Conservation (phyloP, 192 early-diverging fungal genomes). For the Backusella sp. region DNA sequence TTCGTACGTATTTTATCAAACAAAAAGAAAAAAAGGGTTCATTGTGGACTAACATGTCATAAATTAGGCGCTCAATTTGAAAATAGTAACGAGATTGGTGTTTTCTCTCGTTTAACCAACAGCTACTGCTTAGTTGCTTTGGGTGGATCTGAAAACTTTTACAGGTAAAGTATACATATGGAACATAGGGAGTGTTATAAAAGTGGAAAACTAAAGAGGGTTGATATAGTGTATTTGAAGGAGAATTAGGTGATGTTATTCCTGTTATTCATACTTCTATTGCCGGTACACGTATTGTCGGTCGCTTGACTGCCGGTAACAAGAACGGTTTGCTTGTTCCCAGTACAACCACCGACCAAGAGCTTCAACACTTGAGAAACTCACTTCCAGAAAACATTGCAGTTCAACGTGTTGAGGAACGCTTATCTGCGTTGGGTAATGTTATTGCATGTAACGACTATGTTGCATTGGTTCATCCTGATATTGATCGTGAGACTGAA, state of each 20-base stretch:
- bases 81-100: constrained; percentile 99
- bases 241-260: constrained; percentile 91
- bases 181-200: background rate
- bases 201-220: background rate
- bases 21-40: background rate
- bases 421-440: constrained; percentile 96
- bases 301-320: constrained; percentile 93
- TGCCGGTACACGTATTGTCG: constrained; percentile 95
- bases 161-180: constrained; percentile 60
- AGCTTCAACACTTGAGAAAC: constrained; percentile 96
- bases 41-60: background rate
- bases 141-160: constrained; percentile 99
- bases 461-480: constrained; percentile 97
- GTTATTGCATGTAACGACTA: constrained; percentile 99
- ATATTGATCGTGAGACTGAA: constrained; percentile 97
- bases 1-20: background rate
- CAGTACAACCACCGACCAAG: constrained; percentile 94
- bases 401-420: constrained; percentile 98
- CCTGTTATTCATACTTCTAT: constrained; percentile 97
- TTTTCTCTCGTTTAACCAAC: constrained; percentile 97
- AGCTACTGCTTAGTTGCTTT: constrained; percentile 96
- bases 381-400: constrained; percentile 89
- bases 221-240: constrained; percentile 81
- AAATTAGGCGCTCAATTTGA: constrained; percentile 88
- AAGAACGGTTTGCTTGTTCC: constrained; percentile 93